These are phyloP conservation scores for Sporothrix luriei DNA, from an alignment of 2,329 filamentous ascomycete species.

Conservation along the genomic window DNA sequence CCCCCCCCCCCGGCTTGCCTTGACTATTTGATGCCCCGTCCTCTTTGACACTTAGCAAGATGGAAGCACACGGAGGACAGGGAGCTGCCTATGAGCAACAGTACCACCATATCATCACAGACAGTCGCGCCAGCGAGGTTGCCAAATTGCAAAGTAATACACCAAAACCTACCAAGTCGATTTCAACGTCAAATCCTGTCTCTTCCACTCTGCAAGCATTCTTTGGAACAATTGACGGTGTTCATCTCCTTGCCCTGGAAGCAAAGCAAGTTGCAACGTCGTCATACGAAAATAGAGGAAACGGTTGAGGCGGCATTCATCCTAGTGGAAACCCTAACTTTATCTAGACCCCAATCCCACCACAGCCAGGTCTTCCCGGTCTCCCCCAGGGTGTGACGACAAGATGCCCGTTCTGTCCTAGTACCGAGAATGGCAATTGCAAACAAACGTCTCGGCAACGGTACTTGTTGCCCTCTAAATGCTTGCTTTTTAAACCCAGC, in stretches of 20 bases:
- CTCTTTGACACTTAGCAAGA: not conserved
- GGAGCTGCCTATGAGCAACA: too few relatives aligned
- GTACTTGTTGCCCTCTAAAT: slow-evolving; percentile 25
- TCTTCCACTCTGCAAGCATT: not conserved
- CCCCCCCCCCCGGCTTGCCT: too few relatives aligned
- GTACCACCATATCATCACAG: not conserved
- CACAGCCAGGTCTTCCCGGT: not conserved
- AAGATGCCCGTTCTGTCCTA: slow-evolving; percentile 31
- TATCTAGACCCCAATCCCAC: slow-evolving; percentile 22
- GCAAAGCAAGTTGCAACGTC: not conserved
- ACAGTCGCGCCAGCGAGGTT: not conserved
- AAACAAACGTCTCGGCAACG: slow-evolving; percentile 30
- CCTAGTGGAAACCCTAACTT: slow-evolving; percentile 15
- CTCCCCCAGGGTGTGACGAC: slow-evolving; percentile 21
- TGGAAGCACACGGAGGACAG: not conserved
- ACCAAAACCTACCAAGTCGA: not conserved
- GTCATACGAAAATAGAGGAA: slow-evolving; percentile 4
- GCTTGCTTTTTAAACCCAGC: not conserved
- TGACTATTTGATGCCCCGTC: not conserved
- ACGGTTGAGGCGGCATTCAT: slow-evolving; percentile 13
- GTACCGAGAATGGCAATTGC: slow-evolving; percentile 32
- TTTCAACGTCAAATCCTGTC: not conserved
- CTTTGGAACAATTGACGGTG: not conserved
- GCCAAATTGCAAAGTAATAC: not conserved
- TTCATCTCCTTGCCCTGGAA: not conserved